A percentile compares a stretch with the other conserved stretches of the same genome.
Evolutionary conservation across 1,284 basidiomycete genomes (phyloP).

Genomic region (Puccinia polysora): DNA sequence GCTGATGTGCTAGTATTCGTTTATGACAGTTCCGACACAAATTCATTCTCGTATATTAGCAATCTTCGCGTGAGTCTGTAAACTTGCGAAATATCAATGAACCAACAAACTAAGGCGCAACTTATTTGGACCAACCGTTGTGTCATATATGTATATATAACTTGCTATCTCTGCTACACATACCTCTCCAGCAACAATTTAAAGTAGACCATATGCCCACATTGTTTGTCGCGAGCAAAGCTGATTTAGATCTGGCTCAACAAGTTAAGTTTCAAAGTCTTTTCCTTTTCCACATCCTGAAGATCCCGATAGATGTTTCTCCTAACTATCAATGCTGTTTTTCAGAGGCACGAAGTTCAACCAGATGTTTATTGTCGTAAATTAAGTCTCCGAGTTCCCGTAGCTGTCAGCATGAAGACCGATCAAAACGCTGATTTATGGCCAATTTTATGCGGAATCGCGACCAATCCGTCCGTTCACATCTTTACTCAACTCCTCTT

Average conservation of each 20-base stretch:
- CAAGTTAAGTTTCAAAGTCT: constrained; percentile 64
- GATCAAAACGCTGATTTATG: constrained; percentile 84
- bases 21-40: constrained; percentile 95
- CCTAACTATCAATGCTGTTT: no score
- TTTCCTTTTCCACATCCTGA: no score
- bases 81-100: no score
- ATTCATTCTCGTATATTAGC: constrained; percentile 96
- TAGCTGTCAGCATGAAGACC: constrained; percentile 80
- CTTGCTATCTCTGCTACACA: no score
- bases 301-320: no score
- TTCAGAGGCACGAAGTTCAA: constrained; percentile 89
- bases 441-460: constrained; percentile 74
- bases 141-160: no score
- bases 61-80: constrained; percentile 76
- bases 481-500: no score
- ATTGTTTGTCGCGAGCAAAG: constrained; percentile 97
- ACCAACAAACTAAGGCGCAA: no score
- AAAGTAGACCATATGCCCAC: constrained; percentile 87
- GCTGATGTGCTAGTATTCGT: constrained; percentile 94
- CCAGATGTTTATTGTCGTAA: constrained; percentile 92
- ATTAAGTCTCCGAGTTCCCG: constrained; percentile 76
- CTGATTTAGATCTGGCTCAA: constrained; percentile 89
- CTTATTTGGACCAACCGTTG: no score
- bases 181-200: constrained; percentile 99
- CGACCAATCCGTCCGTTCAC: constrained; percentile 72